Base-by-base conservation (phyloP, 345 rosid species). In the Brassica juncea region DNA sequence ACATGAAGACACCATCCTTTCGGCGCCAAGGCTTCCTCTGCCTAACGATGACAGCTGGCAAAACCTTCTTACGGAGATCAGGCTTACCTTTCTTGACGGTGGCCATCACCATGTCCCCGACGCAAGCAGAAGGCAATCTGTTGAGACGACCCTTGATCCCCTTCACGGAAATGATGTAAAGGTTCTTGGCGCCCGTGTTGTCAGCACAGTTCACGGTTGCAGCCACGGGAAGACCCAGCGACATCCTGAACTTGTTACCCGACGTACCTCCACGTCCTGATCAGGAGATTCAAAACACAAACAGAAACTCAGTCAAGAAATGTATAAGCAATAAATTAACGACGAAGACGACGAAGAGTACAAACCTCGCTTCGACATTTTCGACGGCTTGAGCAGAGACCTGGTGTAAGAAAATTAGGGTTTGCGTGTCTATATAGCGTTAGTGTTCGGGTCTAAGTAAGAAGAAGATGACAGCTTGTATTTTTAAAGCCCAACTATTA, bases 191-290 rank as follows among this genome's bases (percentile, higher is more conserved):
- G 4, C 99, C 98, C 0, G 97, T 94, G 89, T 94, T 94, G 8
- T 94, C 99, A 0, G 99, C 99, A 61, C 99, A 94, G 91, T 94
- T 92, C 77, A 94, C 97, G 0, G 99, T 94, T 8, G 99, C 99
- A 0, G 99, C 99, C 78, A 92, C 99, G 0, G 99, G 99, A 47
- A 94, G 87, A 94, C 99, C 98, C 81, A 92, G 94, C 8, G 99
- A 89, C 97, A 94, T 94, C 82, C 98, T 85, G 82, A 94, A 94
- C 82, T 92, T 94, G 90, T 89, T 94, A 16, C 97, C 99, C 0
- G 97, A 97, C 1, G 95, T 82, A 9, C 99, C 97, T 77, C 99
- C 99, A 5, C 99, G 92, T 12, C 97, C 99, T 94, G 9, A 10
- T 42, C 49, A 42, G 14, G 19, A 19, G 19, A 19, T 19, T 19